A percentile compares a stretch with the other conserved stretches of the same genome.
phyloP scores from a whole-genome alignment of 345 rosid species.

The Citrus cavaleriei region DNA sequence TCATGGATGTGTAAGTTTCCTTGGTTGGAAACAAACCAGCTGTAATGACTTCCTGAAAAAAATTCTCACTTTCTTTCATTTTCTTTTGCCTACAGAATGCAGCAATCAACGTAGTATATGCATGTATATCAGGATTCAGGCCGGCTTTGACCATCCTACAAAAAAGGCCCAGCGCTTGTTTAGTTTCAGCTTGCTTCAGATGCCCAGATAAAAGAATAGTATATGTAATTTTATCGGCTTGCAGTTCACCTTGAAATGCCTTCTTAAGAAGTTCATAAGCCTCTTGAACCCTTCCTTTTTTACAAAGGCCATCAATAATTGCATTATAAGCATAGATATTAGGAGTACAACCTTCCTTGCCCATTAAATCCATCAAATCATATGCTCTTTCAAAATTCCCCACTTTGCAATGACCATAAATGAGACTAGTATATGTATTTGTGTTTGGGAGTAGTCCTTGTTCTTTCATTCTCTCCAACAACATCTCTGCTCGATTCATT shows the following conservation, averaged over 20 bases:
- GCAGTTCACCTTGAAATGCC: slow-evolving; percentile 45
- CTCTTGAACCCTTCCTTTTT: slow-evolving; percentile 57
- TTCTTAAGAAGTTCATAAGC: slow-evolving; percentile 57
- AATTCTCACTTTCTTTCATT: slow-evolving; percentile 65
- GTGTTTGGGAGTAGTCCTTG: slow-evolving; percentile 73
- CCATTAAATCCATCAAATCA: slow-evolving; percentile 71
- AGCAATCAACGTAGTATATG: slow-evolving; percentile 63
- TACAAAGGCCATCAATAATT: slow-evolving; percentile 55
- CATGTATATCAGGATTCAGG: slow-evolving; percentile 54
- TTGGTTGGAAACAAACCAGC: slow-evolving; percentile 70
- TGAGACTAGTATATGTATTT: slow-evolving; percentile 68
- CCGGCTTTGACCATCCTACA: slow-evolving; percentile 68
- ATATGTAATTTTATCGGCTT: slow-evolving; percentile 74
- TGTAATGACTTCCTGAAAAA: slow-evolving; percentile 46
- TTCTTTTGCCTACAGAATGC: slow-evolving; percentile 62
- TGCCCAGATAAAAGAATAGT: slow-evolving; percentile 78
- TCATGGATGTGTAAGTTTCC: slow-evolving; percentile 87
- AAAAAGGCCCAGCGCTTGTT: slow-evolving; percentile 50
- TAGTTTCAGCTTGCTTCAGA: slow-evolving; percentile 48
- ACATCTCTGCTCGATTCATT: slow-evolving; percentile 85
- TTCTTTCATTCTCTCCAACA: slow-evolving; percentile 74
- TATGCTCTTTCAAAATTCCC: slow-evolving; percentile 69
- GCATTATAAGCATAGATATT: slow-evolving; percentile 66
- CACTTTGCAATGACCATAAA: slow-evolving; percentile 67
- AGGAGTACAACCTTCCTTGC: slow-evolving; percentile 52